A percentile compares a stretch with the other conserved stretches of the same genome.
These are phyloP conservation scores for Pseudocercospora eumusae DNA, from an alignment of 2,329 filamentous ascomycete genomes.

Conservation along the genomic window DNA sequence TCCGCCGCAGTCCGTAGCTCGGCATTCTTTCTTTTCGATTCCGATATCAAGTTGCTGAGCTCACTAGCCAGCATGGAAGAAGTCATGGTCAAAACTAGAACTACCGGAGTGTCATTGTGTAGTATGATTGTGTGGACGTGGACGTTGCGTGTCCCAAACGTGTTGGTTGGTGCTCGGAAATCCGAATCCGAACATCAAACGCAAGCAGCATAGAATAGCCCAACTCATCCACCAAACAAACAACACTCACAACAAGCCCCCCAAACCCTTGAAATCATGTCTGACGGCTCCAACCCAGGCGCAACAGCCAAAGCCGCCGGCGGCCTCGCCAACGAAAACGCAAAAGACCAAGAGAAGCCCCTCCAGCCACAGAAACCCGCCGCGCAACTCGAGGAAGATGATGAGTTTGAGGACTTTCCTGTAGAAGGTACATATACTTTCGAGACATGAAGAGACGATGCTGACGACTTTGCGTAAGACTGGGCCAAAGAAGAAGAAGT, in stretches of 20 bases:
- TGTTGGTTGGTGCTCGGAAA: background rate
- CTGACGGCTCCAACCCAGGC: slow-evolving; percentile 41
- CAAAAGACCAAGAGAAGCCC: slow-evolving; percentile 46
- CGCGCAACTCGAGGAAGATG: slow-evolving; percentile 85
- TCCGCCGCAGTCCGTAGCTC: slow-evolving; percentile 90
- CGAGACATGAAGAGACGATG: too few relatives aligned
- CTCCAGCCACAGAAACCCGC: slow-evolving; percentile 63
- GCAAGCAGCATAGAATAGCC: background rate
- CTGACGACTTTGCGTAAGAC: too few relatives aligned
- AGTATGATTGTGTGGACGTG: background rate
- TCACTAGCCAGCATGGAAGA: slow-evolving; percentile 38
- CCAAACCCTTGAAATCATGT: slow-evolving; percentile 45
- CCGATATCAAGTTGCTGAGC: slow-evolving; percentile 45
- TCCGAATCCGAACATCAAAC: background rate
- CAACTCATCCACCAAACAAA: background rate
- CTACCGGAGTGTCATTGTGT: background rate
- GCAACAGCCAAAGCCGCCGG: slow-evolving; percentile 44
- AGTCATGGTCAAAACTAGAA: slow-evolving; percentile 31
- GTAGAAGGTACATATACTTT: slow-evolving; percentile 88
- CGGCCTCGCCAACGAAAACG: slow-evolving; percentile 43
- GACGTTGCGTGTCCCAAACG: background rate
- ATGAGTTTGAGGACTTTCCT: slow-evolving; percentile 98
- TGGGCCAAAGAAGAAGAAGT: slow-evolving; percentile 89
- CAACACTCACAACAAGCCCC: background rate
- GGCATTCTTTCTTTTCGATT: slow-evolving; percentile 91